phyloP scores from a whole-genome alignment of 495 filamentous ascomycete genomes.

The Aspergillus mulundensis region DNA sequence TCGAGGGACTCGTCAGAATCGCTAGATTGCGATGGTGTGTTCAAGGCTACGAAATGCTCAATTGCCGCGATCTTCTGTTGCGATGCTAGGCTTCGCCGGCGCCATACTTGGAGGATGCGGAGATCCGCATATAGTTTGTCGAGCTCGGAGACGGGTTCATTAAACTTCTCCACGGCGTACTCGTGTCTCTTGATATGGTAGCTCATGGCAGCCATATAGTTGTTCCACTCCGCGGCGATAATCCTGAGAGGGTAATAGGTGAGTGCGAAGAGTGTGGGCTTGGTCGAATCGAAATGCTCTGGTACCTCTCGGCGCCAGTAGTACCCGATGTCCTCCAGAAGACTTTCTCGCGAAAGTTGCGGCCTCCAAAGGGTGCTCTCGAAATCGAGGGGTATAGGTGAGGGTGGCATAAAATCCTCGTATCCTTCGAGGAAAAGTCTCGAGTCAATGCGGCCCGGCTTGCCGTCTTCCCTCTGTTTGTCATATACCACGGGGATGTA shows the following conservation, averaged over 20 bases:
- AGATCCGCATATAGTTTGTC: too few relatives aligned
- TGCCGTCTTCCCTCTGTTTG: background rate
- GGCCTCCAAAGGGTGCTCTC: background rate
- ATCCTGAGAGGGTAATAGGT: constrained; percentile 3
- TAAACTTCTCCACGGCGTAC: background rate
- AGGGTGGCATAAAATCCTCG: constrained; percentile 3
- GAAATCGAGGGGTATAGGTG: background rate
- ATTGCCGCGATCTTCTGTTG: constrained; percentile 2
- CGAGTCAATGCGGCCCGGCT: background rate
- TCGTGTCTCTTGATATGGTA: constrained; percentile 1
- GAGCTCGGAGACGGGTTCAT: background rate
- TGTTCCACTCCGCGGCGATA: constrained; percentile 7
- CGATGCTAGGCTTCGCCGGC: background rate
- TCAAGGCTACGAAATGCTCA: background rate
- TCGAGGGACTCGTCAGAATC: background rate
- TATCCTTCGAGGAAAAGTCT: background rate
- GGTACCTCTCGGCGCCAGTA: background rate
- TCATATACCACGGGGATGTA: too few relatives aligned
- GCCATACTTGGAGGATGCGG: background rate
- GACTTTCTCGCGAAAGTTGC: too few relatives aligned
- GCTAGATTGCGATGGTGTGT: background rate
- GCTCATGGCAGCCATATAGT: constrained; percentile 5
- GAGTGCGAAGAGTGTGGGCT: constrained; percentile 1
- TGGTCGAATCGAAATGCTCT: background rate
- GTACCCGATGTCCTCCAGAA: too few relatives aligned